Conservation (phyloP, 2,329 filamentous ascomycete species). For the Spiromastix sp. region DNA sequence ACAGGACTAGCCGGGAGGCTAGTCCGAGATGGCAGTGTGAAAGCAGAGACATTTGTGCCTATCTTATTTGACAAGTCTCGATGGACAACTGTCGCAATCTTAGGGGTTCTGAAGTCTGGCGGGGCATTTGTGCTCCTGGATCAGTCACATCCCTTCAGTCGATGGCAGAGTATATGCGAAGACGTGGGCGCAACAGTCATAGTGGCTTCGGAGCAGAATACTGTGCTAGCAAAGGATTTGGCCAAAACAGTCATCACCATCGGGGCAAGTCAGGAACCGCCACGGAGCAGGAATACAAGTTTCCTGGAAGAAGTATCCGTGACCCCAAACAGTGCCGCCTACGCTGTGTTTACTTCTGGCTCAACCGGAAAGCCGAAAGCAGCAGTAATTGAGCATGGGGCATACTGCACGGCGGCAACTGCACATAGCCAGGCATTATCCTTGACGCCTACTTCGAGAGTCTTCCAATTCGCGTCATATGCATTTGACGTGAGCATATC, state of each 20-base stretch:
- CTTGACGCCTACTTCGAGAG: conserved; percentile 21
- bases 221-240: too few species aligned
- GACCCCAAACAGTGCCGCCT: too few species aligned
- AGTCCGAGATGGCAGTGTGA: conserved; percentile 1
- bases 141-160: conserved; percentile 6
- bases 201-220: neutral
- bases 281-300: too few species aligned
- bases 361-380: conserved; percentile 12
- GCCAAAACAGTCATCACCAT: too few species aligned
- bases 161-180: conserved; percentile 2
- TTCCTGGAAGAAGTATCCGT: too few species aligned
- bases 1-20: conserved; percentile 6
- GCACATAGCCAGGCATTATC: conserved; percentile 35
- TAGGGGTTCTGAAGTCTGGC: conserved; percentile 12
- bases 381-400: conserved; percentile 15
- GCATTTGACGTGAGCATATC: conserved; percentile 87
- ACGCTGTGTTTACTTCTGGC: conserved; percentile 36
- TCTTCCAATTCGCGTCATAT: conserved; percentile 77
- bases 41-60: conserved; percentile 7
- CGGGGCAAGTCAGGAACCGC: too few species aligned
- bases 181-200: neutral
- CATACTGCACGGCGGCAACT: conserved; percentile 38
- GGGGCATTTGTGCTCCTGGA: conserved; percentile 11
- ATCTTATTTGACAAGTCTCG: conserved; percentile 11
- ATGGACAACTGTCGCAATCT: conserved; percentile 10